Evolutionary conservation across 1,139 yeast genomes (phyloP).

Genomic region (Schwanniomyces etchellsii): DNA sequence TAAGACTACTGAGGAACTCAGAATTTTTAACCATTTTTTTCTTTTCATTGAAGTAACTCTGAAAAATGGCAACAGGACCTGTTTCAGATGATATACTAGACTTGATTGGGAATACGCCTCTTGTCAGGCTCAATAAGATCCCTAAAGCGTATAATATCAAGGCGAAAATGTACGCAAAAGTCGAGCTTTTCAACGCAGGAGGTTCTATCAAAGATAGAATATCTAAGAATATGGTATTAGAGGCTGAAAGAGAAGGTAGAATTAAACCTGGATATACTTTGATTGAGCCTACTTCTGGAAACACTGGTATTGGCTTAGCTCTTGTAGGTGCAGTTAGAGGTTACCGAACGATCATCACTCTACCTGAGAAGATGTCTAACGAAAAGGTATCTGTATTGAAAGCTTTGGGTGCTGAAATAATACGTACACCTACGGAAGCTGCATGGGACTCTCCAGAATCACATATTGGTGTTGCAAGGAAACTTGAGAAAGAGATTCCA

Average conservation of each 20-base stretch:
- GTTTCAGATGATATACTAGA: constrained; percentile 43
- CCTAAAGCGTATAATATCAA: constrained; percentile 76
- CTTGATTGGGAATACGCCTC: constrained; percentile 79
- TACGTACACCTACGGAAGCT: constrained; percentile 89
- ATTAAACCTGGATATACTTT: constrained; percentile 83
- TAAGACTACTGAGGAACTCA: not conserved
- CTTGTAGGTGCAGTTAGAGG: constrained; percentile 84
- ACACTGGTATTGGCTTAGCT: constrained; percentile 87
- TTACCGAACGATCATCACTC: constrained; percentile 79
- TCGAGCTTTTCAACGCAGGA: constrained; percentile 64
- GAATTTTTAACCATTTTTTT: not conserved
- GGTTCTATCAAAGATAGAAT: constrained; percentile 68
- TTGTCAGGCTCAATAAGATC: constrained; percentile 66
- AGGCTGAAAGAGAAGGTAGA: constrained; percentile 74
- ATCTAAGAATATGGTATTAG: constrained; percentile 67
- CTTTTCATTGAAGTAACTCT: not conserved
- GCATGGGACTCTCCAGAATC: constrained; percentile 94
- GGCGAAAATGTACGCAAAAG: constrained; percentile 54
- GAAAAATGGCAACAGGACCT: constrained; percentile 2
- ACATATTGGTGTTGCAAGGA: constrained; percentile 83
- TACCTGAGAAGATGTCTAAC: constrained; percentile 91
- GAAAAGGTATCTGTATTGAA: constrained; percentile 85
- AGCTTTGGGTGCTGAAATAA: constrained; percentile 87
- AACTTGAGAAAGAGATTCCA: constrained; percentile 78
- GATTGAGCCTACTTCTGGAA: constrained; percentile 88